These are phyloP conservation scores for Rhizophora apiculata DNA, from an alignment of 345 rosid genomes.

Conservation along the genomic window DNA sequence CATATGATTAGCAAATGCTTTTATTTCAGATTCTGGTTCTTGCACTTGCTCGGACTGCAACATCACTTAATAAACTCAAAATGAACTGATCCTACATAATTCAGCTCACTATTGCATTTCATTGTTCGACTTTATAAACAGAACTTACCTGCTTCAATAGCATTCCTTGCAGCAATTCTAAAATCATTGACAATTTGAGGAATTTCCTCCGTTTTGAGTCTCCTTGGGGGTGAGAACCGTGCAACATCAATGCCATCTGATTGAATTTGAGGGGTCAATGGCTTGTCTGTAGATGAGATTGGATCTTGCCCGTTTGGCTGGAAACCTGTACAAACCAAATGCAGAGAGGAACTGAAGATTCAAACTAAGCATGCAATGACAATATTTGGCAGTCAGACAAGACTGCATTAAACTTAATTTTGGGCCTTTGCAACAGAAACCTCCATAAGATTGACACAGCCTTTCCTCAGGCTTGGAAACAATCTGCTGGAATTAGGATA, in stretches of 20 bases:
- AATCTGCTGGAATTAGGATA: neutral
- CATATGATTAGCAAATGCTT: no score
- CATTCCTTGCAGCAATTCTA: conserved; percentile 66
- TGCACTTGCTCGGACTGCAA: no score
- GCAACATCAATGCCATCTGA: conserved; percentile 39
- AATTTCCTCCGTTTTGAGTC: conserved; percentile 52
- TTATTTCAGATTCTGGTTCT: no score
- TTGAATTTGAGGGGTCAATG: conserved; percentile 39
- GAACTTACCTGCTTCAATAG: conserved; percentile 58
- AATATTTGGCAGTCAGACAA: no score
- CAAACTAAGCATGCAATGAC: no score
- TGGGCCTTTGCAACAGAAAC: neutral
- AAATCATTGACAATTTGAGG: conserved; percentile 57
- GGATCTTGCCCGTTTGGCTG: conserved; percentile 72
- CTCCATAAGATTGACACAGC: neutral
- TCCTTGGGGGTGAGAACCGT: conserved; percentile 53
- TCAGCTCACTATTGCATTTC: neutral
- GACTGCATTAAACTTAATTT: neutral
- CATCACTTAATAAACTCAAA: no score
- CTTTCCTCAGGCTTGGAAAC: neutral
- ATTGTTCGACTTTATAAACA: neutral
- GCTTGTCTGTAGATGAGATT: conserved; percentile 53
- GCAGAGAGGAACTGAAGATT: neutral
- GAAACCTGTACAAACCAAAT: conserved; percentile 30
- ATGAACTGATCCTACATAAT: no score